phyloP scores from a whole-genome alignment of 1,139 yeast species.

The Kodamaea alishanica region DNA sequence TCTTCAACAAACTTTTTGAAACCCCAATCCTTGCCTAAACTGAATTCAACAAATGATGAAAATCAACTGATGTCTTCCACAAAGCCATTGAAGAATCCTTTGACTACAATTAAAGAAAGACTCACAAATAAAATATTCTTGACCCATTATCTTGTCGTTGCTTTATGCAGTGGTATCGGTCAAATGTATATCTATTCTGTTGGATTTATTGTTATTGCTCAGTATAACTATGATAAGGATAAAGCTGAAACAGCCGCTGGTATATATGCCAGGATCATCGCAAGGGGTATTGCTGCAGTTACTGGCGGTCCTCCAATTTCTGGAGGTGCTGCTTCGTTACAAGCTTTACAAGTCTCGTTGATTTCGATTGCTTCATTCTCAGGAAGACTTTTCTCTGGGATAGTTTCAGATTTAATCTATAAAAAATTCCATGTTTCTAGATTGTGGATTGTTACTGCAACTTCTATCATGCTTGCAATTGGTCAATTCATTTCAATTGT shows the following conservation, averaged over 20 bases:
- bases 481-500: slow-evolving; percentile 32
- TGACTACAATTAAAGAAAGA: slow-evolving; percentile 23
- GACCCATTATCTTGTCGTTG: slow-evolving; percentile 33
- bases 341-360: slow-evolving; percentile 44
- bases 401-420: slow-evolving; percentile 36
- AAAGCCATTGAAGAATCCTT: slow-evolving; percentile 17
- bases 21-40: neutral
- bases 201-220: slow-evolving; percentile 45
- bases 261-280: slow-evolving; percentile 1
- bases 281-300: slow-evolving; percentile 4
- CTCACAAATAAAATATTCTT: slow-evolving; percentile 27
- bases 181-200: slow-evolving; percentile 45
- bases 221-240: slow-evolving; percentile 24
- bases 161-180: slow-evolving; percentile 36
- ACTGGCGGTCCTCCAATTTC: slow-evolving; percentile 10
- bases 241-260: neutral
- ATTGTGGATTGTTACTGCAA: slow-evolving; percentile 36
- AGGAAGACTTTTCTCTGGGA: slow-evolving; percentile 39
- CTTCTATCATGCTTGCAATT: slow-evolving; percentile 24
- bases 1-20: slow-evolving; percentile 12
- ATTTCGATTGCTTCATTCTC: slow-evolving; percentile 40
- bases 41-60: neutral
- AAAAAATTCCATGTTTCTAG: slow-evolving; percentile 34
- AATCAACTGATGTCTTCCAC: neutral
- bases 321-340: slow-evolving; percentile 30